A percentile compares a stretch with the other conserved stretches of the same genome.
Conservation (phyloP, 768 basidiomycete species). For the Naganishia vaughanmartiniae region DNA sequence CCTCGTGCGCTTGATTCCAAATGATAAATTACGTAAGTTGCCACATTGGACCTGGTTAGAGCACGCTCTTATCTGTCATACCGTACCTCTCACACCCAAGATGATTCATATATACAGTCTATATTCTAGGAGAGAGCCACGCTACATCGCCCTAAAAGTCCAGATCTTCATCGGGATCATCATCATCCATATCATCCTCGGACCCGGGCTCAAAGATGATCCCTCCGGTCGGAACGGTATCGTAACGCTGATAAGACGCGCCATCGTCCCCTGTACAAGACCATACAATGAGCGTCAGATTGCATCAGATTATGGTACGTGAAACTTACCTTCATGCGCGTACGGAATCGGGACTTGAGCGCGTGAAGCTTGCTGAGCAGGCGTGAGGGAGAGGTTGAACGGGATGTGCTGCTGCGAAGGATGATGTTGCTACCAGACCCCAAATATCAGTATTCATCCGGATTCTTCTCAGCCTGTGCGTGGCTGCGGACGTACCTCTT, state of each 20-base stretch:
- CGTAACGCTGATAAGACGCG: conserved; percentile 11
- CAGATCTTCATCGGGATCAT: conserved; percentile 92
- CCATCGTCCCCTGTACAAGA: conserved; percentile 22
- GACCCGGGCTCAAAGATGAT: conserved; percentile 91
- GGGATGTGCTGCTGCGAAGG: conserved; percentile 65
- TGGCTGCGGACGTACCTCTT: conserved; percentile 3
- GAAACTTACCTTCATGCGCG: conserved; percentile 68
- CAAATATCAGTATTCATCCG: background rate
- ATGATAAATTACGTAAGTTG: conserved; percentile 1
- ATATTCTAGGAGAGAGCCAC: background rate
- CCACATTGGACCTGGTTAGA: too few species aligned
- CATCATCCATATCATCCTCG: conserved; percentile 90
- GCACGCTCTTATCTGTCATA: too few species aligned
- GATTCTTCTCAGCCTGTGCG: background rate
- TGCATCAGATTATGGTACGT: background rate
- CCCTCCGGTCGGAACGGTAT: conserved; percentile 27
- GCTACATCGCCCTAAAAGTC: conserved; percentile 54
- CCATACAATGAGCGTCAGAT: background rate
- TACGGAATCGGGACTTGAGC: conserved; percentile 86
- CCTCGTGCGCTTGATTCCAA: background rate
- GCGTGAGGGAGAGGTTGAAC: conserved; percentile 83
- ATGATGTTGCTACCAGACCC: conserved; percentile 50
- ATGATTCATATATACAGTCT: background rate
- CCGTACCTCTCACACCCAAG: too few species aligned
- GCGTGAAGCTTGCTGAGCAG: conserved; percentile 73